Conservation (phyloP, 2,329 filamentous ascomycete species). For the Talaromyces albobiverticillius region DNA sequence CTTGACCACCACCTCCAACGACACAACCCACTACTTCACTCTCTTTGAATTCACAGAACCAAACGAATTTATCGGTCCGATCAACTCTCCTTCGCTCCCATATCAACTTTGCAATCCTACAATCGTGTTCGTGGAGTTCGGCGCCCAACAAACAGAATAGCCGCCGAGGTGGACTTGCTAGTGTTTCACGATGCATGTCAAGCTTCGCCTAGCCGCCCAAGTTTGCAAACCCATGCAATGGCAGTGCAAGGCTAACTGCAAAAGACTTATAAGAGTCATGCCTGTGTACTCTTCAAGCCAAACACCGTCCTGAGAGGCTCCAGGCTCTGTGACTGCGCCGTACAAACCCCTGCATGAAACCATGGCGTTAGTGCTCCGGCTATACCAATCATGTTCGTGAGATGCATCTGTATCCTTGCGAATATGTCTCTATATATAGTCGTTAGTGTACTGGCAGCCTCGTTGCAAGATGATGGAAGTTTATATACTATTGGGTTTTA, state of each 20-base stretch:
- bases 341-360: constrained; percentile 1
- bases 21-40: not conserved
- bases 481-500: not conserved
- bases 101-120: not conserved
- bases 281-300: not conserved
- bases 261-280: not conserved
- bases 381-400: not conserved
- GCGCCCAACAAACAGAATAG: not conserved
- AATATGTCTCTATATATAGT: not conserved
- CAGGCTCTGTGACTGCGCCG: not conserved
- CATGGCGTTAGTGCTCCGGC: not conserved
- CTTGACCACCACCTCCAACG: not conserved
- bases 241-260: constrained; percentile 8
- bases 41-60: not conserved
- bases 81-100: not conserved
- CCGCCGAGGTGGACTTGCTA: constrained; percentile 1
- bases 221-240: not conserved
- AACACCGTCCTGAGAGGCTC: not conserved
- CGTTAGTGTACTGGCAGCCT: not conserved
- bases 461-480: not conserved
- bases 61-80: not conserved
- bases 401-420: not conserved
- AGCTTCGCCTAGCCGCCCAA: not conserved
- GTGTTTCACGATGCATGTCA: not conserved
- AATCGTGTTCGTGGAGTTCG: not conserved